Conservation (phyloP, 805 yeast species). For the Gaillardinia entomophila region DNA sequence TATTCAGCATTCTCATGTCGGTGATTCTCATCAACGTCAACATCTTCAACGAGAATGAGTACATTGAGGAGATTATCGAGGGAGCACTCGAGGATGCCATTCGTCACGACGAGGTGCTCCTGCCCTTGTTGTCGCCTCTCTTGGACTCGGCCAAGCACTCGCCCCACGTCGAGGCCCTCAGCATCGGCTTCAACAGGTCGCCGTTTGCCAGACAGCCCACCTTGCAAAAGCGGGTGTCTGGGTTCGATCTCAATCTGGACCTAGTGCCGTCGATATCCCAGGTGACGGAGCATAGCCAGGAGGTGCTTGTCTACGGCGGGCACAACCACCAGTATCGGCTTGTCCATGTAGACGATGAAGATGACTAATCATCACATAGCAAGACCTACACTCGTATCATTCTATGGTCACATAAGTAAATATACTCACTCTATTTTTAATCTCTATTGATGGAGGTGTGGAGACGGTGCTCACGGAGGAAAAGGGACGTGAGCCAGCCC, state of each 20-base stretch:
- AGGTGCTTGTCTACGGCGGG: constrained; percentile 11
- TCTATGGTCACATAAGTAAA: no score
- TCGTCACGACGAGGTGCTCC: constrained; percentile 36
- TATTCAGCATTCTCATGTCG: constrained; percentile 40
- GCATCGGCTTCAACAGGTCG: neutral
- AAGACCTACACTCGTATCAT: no score
- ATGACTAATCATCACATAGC: no score
- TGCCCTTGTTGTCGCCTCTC: constrained; percentile 44
- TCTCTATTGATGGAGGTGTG: constrained; percentile 48
- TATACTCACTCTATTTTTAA: constrained; percentile 4
- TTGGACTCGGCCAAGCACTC: constrained; percentile 11
- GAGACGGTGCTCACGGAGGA: constrained; percentile 54
- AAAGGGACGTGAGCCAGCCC: constrained; percentile 36
- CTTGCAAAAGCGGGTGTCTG: constrained; percentile 5
- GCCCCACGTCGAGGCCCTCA: neutral
- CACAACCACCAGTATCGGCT: constrained; percentile 9
- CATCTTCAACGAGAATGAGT: constrained; percentile 37
- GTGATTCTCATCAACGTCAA: constrained; percentile 42
- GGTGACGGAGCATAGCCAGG: neutral
- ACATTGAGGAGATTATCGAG: constrained; percentile 42
- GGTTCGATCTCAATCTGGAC: constrained; percentile 11
- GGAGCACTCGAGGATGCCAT: constrained; percentile 45
- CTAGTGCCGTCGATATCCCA: constrained; percentile 2
- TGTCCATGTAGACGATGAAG: constrained; percentile 1
- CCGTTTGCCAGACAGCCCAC: constrained; percentile 2